phyloP scores from a whole-genome alignment of 2,329 filamentous ascomycete species.

The Clarireedia hainanense region DNA sequence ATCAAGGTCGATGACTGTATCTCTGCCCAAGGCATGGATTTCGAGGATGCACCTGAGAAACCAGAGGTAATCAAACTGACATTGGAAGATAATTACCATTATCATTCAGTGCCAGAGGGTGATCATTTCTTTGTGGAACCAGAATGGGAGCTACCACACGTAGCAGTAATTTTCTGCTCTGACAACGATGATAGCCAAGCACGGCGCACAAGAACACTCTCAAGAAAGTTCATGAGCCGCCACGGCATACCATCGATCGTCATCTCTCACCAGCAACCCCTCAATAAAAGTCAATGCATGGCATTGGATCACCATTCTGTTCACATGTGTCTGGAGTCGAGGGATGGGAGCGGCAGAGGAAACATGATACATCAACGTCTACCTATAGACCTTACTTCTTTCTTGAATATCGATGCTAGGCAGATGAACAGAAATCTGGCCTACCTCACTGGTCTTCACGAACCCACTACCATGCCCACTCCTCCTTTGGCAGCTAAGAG shows the following conservation, averaged over 20 bases:
- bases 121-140: conserved; percentile 33
- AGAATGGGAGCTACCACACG: conserved; percentile 39
- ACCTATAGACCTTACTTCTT: conserved; percentile 41
- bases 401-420: conserved; percentile 42
- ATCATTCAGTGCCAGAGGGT: conserved; percentile 31
- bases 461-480: conserved; percentile 12
- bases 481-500: conserved; percentile 8
- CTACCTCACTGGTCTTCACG: conserved; percentile 35
- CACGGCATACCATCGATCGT: conserved; percentile 41
- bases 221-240: conserved; percentile 40
- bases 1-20: conserved; percentile 44
- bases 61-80: conserved; percentile 34
- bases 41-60: conserved; percentile 29
- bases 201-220: conserved; percentile 34
- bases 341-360: conserved; percentile 30
- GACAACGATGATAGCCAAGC: conserved; percentile 35
- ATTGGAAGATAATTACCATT: conserved; percentile 31
- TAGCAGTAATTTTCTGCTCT: conserved; percentile 42
- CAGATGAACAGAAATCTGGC: conserved; percentile 47
- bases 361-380: conserved; percentile 34
- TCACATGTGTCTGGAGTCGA: conserved; percentile 40
- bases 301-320: conserved; percentile 35
- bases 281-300: conserved; percentile 31
- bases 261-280: conserved; percentile 38
- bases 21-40: conserved; percentile 31